Evolutionary conservation across 1,284 basidiomycete species (phyloP), one percentile per base, ranked within the genome.

Genomic region (Rhodotorula sp.): DNA sequence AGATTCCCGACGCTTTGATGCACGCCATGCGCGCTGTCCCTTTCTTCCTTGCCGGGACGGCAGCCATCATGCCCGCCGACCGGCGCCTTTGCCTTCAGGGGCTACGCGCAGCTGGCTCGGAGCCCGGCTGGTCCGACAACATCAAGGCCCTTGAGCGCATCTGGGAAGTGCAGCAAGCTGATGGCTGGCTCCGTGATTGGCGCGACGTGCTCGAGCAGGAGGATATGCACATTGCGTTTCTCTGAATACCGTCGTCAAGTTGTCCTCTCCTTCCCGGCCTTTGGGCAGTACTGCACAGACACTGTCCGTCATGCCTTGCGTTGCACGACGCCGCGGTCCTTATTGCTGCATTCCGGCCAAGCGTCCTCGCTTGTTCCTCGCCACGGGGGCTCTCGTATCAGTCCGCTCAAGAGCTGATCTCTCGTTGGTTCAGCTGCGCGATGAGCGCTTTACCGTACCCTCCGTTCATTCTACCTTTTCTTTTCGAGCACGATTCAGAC

Each of bases 31-130:
- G 64, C 46, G 71, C 61, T 25, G 53, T 70, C 13, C 72, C 67
- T 7, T 73, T 68, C 65, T 70, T 69, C 61, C 59, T 73, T 42
- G 72, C 68, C 7, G 68, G 68, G 34, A 73, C 68, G 25, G 62
- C 67, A 53, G 57, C 72, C 3, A 21, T 67, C 17, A 13, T 48
- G n/a, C 58, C 57, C 17, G 44, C n/a, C 14, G 72, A 73, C 34
- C 68, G 72, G 23, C 66, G 58, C 1, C 19, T 52, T 21, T 73
- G 68, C 41, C 41, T 57, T n/a, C 50, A 68, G 45, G 66, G 61
- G 21, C 41, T 72, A 34, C 42, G 48, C 13, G 52, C 52, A n/a
- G 64, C 65, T 48, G 69, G 64, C 17, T 42, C 48, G 16, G 52
- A 63, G 49, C 54, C 46, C 27, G 69, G 50, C 25, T 66, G 45